Conservation (phyloP, 2,329 filamentous ascomycete species). For the Talaromyces pinophilus region DNA sequence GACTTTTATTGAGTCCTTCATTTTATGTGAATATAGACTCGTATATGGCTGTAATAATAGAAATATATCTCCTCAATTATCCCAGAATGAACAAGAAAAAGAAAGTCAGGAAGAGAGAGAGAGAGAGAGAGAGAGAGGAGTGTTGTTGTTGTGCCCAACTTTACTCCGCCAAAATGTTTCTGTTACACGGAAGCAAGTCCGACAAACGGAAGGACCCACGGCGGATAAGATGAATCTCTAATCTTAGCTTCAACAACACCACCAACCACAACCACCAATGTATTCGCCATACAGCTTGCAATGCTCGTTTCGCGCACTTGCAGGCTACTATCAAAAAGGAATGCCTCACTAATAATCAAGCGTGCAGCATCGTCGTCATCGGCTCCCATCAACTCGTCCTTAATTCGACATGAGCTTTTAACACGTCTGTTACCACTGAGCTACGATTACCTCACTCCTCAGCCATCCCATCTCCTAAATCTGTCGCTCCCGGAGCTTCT, state of each 20-base stretch:
- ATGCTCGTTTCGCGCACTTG: conserved; percentile 18
- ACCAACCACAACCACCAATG: not conserved
- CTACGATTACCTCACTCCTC: conserved; percentile 62
- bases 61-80: not conserved
- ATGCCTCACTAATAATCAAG: not conserved
- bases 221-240: not conserved
- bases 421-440: conserved; percentile 52
- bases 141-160: not conserved
- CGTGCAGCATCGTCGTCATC: conserved; percentile 25
- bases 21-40: not conserved
- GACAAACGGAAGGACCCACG: conserved; percentile 3
- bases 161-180: conserved; percentile 6
- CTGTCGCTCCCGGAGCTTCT: conserved; percentile 62
- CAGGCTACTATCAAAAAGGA: conserved; percentile 3
- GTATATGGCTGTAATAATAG: not conserved
- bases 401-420: conserved; percentile 48
- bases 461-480: conserved; percentile 65
- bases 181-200: conserved; percentile 1
- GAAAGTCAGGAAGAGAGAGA: not conserved
- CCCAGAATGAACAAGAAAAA: not conserved
- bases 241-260: not conserved
- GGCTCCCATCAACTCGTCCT: conserved; percentile 37
- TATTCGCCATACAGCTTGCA: conserved; percentile 15
- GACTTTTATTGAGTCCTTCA: conserved; percentile 35
- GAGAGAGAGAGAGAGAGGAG: too few species aligned